Evolutionary conservation across 2,329 filamentous ascomycete genomes (phyloP).

Genomic region (Cordyceps fumosorosea): DNA sequence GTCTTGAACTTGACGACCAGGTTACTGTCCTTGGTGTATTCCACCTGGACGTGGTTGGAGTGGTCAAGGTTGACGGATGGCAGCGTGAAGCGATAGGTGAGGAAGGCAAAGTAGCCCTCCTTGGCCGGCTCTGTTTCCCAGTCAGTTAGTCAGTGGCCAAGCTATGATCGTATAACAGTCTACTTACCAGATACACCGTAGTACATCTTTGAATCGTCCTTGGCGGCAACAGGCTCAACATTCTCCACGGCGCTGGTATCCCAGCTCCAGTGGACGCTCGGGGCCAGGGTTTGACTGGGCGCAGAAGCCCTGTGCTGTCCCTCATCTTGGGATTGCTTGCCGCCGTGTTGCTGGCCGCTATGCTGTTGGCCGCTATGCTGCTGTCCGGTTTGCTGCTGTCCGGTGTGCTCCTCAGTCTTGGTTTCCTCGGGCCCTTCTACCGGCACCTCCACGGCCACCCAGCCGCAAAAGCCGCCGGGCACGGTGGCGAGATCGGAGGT

Average conservation of each 20-base stretch:
- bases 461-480: neutral
- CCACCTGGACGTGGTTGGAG: constrained; percentile 16
- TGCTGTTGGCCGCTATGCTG: neutral
- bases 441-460: neutral
- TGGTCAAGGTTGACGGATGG: constrained; percentile 27
- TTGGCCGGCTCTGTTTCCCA: constrained; percentile 16
- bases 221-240: constrained; percentile 19
- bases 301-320: neutral
- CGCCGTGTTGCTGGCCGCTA: no score
- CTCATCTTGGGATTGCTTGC: neutral
- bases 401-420: neutral
- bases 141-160: neutral
- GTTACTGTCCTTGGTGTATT: constrained; percentile 12
- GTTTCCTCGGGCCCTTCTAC: neutral
- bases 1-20: constrained; percentile 15
- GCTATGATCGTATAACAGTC: neutral
- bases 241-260: constrained; percentile 20
- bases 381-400: no score
- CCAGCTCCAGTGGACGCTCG: constrained; percentile 20
- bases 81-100: constrained; percentile 22
- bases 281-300: neutral
- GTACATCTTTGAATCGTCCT: constrained; percentile 19
- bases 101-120: constrained; percentile 21
- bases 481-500: neutral
- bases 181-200: constrained; percentile 19